phyloP scores from a whole-genome alignment of 192 early-diverging fungal species.

The Pilaira anomala region DNA sequence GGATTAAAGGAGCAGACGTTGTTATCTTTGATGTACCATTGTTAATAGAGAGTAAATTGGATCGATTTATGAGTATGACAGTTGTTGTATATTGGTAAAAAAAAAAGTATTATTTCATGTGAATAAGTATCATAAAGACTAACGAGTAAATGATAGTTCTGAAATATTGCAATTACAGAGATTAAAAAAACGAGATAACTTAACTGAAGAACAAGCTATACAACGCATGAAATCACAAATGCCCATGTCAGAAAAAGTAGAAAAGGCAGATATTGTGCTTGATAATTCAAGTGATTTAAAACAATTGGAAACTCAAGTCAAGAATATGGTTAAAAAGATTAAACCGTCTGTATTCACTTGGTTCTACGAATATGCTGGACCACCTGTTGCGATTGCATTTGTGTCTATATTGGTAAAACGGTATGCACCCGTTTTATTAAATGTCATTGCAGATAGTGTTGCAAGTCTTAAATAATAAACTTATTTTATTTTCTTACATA shows the following conservation, averaged over 20 bases:
- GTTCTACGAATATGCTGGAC: slow-evolving; percentile 31
- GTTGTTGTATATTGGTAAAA: slow-evolving; percentile 81
- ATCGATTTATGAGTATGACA: slow-evolving; percentile 64
- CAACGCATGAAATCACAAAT: slow-evolving; percentile 81
- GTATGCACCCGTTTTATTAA: not conserved
- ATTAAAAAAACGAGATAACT: slow-evolving; percentile 67
- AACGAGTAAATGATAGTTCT: slow-evolving; percentile 47
- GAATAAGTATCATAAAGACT: not conserved
- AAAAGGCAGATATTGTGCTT: slow-evolving; percentile 77
- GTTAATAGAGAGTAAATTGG: slow-evolving; percentile 80
- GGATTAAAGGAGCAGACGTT: slow-evolving; percentile 62
- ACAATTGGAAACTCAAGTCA: slow-evolving; percentile 44
- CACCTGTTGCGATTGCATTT: slow-evolving; percentile 21
- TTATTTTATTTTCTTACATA: slow-evolving; percentile 31
- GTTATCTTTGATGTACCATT: slow-evolving; percentile 93
- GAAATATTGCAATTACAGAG: slow-evolving; percentile 69
- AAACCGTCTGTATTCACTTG: slow-evolving; percentile 28
- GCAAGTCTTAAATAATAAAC: not conserved
- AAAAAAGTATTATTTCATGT: not conserved
- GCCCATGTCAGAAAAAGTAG: slow-evolving; percentile 73
- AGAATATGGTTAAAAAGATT: slow-evolving; percentile 19
- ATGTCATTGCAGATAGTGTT: not conserved
- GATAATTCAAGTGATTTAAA: slow-evolving; percentile 73
- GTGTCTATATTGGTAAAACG: slow-evolving; percentile 3
- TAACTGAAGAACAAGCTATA: slow-evolving; percentile 61